Evolutionary conservation across 768 basidiomycete genomes (phyloP).

Genomic region (Lactarius akahatsu): DNA sequence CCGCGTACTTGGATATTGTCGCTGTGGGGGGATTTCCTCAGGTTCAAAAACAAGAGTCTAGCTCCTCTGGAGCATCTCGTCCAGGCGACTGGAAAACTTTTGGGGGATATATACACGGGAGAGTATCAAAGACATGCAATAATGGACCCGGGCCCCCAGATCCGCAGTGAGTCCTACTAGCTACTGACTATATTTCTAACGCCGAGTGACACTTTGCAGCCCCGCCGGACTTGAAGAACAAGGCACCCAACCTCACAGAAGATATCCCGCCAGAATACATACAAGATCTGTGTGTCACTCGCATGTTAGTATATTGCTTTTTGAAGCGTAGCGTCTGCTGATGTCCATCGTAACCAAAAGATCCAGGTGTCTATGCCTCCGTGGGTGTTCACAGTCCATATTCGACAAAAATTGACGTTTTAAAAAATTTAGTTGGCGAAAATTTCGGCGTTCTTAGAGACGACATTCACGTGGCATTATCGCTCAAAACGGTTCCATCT

Average conservation of each 20-base stretch:
- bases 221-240: background rate
- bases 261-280: conserved; percentile 4
- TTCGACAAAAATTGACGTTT: background rate
- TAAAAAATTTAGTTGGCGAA: conserved; percentile 10
- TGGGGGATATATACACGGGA: conserved; percentile 20
- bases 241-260: background rate
- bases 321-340: background rate
- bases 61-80: conserved; percentile 4
- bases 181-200: background rate
- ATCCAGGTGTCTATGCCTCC: conserved; percentile 18
- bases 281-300: conserved; percentile 16
- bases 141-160: background rate
- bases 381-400: conserved; percentile 1
- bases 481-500: background rate
- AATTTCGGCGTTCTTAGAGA: conserved; percentile 11
- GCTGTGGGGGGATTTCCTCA: conserved; percentile 23
- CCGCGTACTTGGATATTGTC: conserved; percentile 53
- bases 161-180: background rate
- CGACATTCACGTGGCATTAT: conserved; percentile 1
- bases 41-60: background rate
- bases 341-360: conserved; percentile 3
- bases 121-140: conserved; percentile 11
- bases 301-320: conserved; percentile 11
- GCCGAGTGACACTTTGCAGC: background rate
- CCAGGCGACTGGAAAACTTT: background rate